These are phyloP conservation scores for Pseudozyma tsukubaensis DNA, from an alignment of 1,284 basidiomycete species.

Conservation along the genomic window DNA sequence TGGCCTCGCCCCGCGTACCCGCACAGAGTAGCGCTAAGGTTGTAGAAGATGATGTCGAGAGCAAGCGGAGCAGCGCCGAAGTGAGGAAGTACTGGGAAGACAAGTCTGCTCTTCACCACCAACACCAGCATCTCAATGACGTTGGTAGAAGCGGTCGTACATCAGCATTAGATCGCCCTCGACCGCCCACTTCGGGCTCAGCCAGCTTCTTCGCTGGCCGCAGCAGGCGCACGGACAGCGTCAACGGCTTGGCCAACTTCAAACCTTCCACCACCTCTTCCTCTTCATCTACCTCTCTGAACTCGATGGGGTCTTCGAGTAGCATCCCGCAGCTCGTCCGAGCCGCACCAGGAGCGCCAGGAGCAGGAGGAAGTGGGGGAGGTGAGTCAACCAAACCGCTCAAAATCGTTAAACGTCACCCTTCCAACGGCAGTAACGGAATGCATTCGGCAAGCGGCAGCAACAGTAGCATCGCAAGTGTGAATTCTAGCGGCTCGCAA, in stretches of 20 bases:
- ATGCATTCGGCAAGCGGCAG: too few relatives aligned
- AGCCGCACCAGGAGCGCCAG: background rate
- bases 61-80: background rate
- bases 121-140: too few relatives aligned
- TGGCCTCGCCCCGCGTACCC: background rate
- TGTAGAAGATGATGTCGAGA: too few relatives aligned
- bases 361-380: background rate
- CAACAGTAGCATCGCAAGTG: background rate
- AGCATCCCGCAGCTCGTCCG: background rate
- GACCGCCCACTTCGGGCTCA: conserved; percentile 33
- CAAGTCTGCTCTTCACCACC: background rate
- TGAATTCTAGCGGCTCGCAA: background rate
- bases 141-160: conserved; percentile 3
- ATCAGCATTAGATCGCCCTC: conserved; percentile 41
- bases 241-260: conserved; percentile 7
- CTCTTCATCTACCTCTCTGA: too few relatives aligned
- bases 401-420: conserved; percentile 19
- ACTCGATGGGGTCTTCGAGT: background rate
- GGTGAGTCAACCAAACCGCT: conserved; percentile 12
- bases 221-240: conserved; percentile 14
- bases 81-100: conserved; percentile 14
- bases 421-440: background rate
- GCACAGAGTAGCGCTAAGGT: too few relatives aligned
- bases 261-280: background rate
- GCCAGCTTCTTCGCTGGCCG: conserved; percentile 39